Evolutionary conservation across 805 yeast genomes (phyloP).

Genomic region (Wickerhamiella vanderwaltii): DNA sequence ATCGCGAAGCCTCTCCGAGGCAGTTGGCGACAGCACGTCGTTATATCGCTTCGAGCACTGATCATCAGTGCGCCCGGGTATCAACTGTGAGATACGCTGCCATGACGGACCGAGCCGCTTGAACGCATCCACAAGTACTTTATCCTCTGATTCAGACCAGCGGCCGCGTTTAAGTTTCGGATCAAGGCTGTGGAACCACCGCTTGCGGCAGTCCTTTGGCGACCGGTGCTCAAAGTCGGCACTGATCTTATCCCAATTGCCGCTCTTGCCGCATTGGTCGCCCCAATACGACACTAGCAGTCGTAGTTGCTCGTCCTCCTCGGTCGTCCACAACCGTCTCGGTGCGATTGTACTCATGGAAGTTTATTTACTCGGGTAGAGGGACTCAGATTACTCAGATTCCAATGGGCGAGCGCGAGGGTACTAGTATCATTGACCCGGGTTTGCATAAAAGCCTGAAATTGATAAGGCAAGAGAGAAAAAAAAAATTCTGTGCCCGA

Average conservation of each 20-base stretch:
- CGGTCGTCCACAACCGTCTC: conserved; percentile 56
- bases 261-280: conserved; percentile 37
- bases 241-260: conserved; percentile 32
- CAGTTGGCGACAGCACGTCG: conserved; percentile 75
- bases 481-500: too few species aligned
- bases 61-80: conserved; percentile 82
- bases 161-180: conserved; percentile 72
- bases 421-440: too few species aligned
- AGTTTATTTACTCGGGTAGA: conserved; percentile 5
- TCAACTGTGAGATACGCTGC: conserved; percentile 68
- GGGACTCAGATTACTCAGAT: too few species aligned
- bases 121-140: conserved; percentile 48
- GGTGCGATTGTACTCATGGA: neutral
- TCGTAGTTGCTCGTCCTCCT: conserved; percentile 53
- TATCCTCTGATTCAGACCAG: conserved; percentile 79
- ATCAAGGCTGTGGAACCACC: conserved; percentile 80
- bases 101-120: conserved; percentile 65
- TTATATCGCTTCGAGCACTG: conserved; percentile 87
- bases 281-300: conserved; percentile 30
- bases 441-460: too few species aligned
- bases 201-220: conserved; percentile 70
- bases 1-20: conserved; percentile 60
- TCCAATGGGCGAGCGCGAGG: too few species aligned
- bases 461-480: too few species aligned
- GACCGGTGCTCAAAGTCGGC: conserved; percentile 36